phyloP scores from a whole-genome alignment of 768 basidiomycete species.

The Tephrocybe sp. region DNA sequence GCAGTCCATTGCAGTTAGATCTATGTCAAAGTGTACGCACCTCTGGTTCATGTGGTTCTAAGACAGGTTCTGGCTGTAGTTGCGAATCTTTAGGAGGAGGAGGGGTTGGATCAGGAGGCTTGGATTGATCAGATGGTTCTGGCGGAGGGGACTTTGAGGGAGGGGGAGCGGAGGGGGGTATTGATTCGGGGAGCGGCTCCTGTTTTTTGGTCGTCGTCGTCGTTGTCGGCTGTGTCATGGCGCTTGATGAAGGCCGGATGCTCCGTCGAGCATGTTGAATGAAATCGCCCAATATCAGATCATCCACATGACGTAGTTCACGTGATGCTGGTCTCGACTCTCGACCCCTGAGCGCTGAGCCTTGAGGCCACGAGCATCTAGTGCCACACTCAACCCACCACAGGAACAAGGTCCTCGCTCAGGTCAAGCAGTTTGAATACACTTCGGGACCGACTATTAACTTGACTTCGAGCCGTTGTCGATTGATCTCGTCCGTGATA shows the following conservation, averaged over 20 bases:
- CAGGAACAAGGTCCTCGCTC: too few relatives aligned
- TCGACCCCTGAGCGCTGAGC: neutral
- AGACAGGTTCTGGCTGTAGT: neutral
- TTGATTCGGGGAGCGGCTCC: neutral
- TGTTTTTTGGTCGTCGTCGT: neutral
- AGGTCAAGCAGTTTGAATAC: too few relatives aligned
- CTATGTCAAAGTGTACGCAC: slow-evolving; percentile 4
- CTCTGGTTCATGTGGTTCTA: neutral
- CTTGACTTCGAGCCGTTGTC: too few relatives aligned
- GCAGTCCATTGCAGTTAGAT: slow-evolving; percentile 3
- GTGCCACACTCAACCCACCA: too few relatives aligned
- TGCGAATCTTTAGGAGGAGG: slow-evolving; percentile 1
- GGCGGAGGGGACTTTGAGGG: slow-evolving; percentile 2
- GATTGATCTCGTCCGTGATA: too few relatives aligned
- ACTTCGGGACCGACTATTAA: too few relatives aligned
- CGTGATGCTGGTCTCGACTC: slow-evolving; percentile 2
- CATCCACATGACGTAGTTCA: slow-evolving; percentile 19
- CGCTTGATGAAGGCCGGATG: slow-evolving; percentile 2
- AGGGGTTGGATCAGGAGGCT: neutral
- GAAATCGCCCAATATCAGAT: slow-evolving; percentile 12
- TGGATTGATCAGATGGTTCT: neutral
- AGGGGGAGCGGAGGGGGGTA: neutral
- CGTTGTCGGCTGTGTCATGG: slow-evolving; percentile 6
- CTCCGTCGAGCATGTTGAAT: neutral
- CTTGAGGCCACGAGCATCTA: too few relatives aligned